Evolutionary conservation across 495 filamentous ascomycete species (phyloP), one percentile per base, ranked within the genome.

Genomic region (Penicillium arizonense): DNA sequence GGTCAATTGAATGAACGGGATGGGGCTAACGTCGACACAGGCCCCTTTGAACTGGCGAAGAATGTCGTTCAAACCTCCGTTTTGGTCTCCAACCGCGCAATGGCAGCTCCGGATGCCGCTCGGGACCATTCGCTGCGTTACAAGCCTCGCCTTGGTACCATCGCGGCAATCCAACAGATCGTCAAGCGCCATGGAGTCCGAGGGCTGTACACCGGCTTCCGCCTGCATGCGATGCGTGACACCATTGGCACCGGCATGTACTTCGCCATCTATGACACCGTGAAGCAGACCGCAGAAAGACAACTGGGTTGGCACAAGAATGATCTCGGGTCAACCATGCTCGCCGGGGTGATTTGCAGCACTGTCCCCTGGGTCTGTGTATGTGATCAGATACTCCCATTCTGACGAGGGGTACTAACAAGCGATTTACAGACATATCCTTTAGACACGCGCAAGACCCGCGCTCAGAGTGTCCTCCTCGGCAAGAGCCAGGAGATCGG

Each of bases 31-130:
- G 2, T 33, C 14, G 6, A 36, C 11, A 41, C 37, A 95, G 90
- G 90, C 64, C 92, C 92, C 23, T 96, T 97, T 65, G 92, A 97
- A 71, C 77, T 97, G 55, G 94, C 92, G 24, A 97, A 97, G 72
- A 80, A 96, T 46, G 93, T 88, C 49, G 90, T 91, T 12, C 92
- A 97, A 67, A 78, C 94, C 10, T 92, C 91, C 0, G 85, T 94
- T n/a, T 71, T 96, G 53, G 85, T 96, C 76, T 87, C 80, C 4
- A 79, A 83, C 30, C 75, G 82, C 35, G 84, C 86, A 42, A 81
- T 83, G 68, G 72, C 77, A 10, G 83, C 86, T 13, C 70, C 74
- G 0, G 68, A 67, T 50, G 73, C 73, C 4, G 82, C 80, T 55
- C 78, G 84, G 37, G 81, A 83, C 52, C 76, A 81, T 57, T 79